These are phyloP conservation scores for Zoysia pacifica DNA, from an alignment of 176 grass and related monocot genomes.

Conservation along the genomic window DNA sequence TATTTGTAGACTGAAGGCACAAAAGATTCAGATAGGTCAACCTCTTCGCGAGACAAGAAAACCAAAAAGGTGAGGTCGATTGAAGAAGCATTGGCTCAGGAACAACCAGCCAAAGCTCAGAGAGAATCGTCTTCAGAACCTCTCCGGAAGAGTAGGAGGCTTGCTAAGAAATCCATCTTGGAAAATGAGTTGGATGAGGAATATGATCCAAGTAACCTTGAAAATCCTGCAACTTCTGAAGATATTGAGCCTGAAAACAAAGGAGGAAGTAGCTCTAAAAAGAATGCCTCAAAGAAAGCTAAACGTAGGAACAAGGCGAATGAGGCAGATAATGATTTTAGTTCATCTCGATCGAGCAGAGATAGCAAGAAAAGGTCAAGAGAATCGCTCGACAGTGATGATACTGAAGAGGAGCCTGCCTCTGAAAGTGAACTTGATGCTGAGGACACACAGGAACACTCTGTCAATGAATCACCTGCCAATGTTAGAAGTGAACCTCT, in stretches of 20 bases:
- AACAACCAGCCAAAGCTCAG: slow-evolving; percentile 44
- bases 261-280: slow-evolving; percentile 48
- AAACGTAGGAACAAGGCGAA: slow-evolving; percentile 37
- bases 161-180: slow-evolving; percentile 57
- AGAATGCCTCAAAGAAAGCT: slow-evolving; percentile 45
- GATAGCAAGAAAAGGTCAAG: slow-evolving; percentile 51
- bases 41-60: slow-evolving; percentile 51
- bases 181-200: slow-evolving; percentile 58
- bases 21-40: slow-evolving; percentile 43
- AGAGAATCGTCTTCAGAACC: slow-evolving; percentile 48
- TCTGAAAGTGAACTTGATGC: slow-evolving; percentile 51
- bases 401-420: slow-evolving; percentile 59
- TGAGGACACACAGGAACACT: slow-evolving; percentile 44
- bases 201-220: slow-evolving; percentile 42
- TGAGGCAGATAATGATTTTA: slow-evolving; percentile 49
- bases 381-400: slow-evolving; percentile 51
- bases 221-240: slow-evolving; percentile 42
- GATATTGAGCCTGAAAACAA: slow-evolving; percentile 37
- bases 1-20: slow-evolving; percentile 38
- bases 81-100: slow-evolving; percentile 40
- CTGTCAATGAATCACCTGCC: slow-evolving; percentile 25
- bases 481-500: slow-evolving; percentile 59
- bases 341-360: slow-evolving; percentile 40
- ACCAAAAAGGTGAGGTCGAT: slow-evolving; percentile 30
- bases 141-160: slow-evolving; percentile 75